These are phyloP conservation scores for Peronospora belbahrii DNA, from an alignment of 352 stramenopile species.

Conservation along the genomic window DNA sequence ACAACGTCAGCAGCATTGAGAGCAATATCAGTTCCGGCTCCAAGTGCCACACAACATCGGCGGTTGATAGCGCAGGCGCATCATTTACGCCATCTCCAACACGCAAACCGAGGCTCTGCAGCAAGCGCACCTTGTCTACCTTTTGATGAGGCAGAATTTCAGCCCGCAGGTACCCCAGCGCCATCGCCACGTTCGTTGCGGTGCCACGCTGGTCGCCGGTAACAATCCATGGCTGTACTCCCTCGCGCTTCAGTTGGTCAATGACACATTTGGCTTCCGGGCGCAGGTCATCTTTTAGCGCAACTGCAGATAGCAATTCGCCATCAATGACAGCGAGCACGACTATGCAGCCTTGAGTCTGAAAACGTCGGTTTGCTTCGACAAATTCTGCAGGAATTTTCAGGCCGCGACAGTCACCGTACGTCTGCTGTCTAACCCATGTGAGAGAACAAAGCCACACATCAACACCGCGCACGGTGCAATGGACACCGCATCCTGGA, in stretches of 20 bases:
- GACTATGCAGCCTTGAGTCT: slow-evolving; percentile 48
- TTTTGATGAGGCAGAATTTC: slow-evolving; percentile 72
- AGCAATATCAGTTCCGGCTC: slow-evolving; percentile 58
- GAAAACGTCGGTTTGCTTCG: slow-evolving; percentile 35
- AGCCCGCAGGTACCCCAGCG: slow-evolving; percentile 51
- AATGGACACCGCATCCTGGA: slow-evolving; percentile 57
- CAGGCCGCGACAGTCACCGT: slow-evolving; percentile 15
- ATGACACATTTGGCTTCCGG: slow-evolving; percentile 47
- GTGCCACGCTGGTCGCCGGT: slow-evolving; percentile 67
- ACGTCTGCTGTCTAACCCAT: slow-evolving; percentile 51
- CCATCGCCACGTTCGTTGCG: slow-evolving; percentile 39
- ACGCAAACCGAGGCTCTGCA: slow-evolving; percentile 60
- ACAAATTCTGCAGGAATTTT: slow-evolving; percentile 35
- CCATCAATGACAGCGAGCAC: slow-evolving; percentile 52
- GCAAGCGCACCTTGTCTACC: slow-evolving; percentile 59
- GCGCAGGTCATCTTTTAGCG: slow-evolving; percentile 41
- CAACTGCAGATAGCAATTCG: slow-evolving; percentile 44
- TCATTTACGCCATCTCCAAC: slow-evolving; percentile 76
- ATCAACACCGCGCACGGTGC: slow-evolving; percentile 21
- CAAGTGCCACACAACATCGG: slow-evolving; percentile 60
- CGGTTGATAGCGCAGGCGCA: slow-evolving; percentile 53
- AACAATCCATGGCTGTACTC: slow-evolving; percentile 70
- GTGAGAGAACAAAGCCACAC: slow-evolving; percentile 58
- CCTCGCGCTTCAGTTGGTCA: slow-evolving; percentile 38
- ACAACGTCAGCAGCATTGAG: slow-evolving; percentile 68